Percentiles rank a stretch among this genome's conserved stretches.
Evolutionary conservation across 2,329 filamentous ascomycete species (phyloP).

Genomic region (Curvularia eragrostidis): DNA sequence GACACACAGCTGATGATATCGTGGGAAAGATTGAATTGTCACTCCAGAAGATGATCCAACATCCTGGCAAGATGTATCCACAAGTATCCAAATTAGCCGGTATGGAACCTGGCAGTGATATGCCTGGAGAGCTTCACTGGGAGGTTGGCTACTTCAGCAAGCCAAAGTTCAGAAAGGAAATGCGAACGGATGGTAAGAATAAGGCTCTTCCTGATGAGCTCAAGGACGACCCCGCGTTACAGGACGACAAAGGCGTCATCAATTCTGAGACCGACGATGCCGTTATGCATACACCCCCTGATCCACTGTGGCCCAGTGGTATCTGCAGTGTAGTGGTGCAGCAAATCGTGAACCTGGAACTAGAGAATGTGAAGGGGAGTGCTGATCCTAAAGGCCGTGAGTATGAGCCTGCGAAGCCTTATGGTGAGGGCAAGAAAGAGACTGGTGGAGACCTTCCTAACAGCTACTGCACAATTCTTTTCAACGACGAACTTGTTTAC

Average conservation of each 20-base stretch:
- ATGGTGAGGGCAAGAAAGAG: constrained; percentile 87
- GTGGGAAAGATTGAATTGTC: constrained; percentile 94
- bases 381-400: constrained; percentile 80
- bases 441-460: constrained; percentile 80
- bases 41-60: constrained; percentile 93
- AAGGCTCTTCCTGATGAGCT: constrained; percentile 75
- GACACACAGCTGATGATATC: constrained; percentile 90
- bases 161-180: constrained; percentile 81
- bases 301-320: constrained; percentile 95
- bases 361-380: constrained; percentile 89
- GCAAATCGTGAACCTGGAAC: constrained; percentile 92
- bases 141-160: constrained; percentile 96
- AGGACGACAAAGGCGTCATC: constrained; percentile 84
- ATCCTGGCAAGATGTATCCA: constrained; percentile 91
- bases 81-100: constrained; percentile 84
- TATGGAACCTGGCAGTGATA: constrained; percentile 80
- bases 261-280: constrained; percentile 80
- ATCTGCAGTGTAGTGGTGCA: constrained; percentile 86
- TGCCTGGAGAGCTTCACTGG: constrained; percentile 95
- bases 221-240: constrained; percentile 75
- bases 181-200: constrained; percentile 88
- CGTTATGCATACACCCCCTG: constrained; percentile 86
- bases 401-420: constrained; percentile 84
- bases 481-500: constrained; percentile 89
- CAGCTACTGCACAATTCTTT: constrained; percentile 89